These are phyloP conservation scores for Pseudofabraea citricarpa DNA, from an alignment of 2,329 filamentous ascomycete genomes.

Conservation along the genomic window DNA sequence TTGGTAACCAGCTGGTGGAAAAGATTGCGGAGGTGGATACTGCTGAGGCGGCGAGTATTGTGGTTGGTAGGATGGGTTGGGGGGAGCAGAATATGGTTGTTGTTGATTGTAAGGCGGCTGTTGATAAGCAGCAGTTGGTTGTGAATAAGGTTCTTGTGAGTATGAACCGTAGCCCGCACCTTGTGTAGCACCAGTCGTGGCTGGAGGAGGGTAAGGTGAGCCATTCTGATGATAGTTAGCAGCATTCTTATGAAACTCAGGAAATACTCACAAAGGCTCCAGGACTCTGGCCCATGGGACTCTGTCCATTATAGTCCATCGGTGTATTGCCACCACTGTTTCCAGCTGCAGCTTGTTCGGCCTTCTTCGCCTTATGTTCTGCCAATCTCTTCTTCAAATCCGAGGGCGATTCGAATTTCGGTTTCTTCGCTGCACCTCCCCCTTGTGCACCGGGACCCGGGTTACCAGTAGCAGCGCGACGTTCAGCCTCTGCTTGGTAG, in stretches of 20 bases:
- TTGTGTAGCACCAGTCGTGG: slow-evolving; percentile 22
- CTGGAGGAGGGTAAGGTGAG: slow-evolving; percentile 25
- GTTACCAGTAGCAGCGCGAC: slow-evolving; percentile 78
- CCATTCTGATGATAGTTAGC: too few species aligned
- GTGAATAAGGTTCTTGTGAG: slow-evolving; percentile 29
- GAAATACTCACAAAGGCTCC: slow-evolving; percentile 52
- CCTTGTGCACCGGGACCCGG: slow-evolving; percentile 60
- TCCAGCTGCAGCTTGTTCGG: slow-evolving; percentile 51
- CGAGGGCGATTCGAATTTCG: slow-evolving; percentile 68
- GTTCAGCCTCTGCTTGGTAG: slow-evolving; percentile 79
- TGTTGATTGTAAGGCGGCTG: slow-evolving; percentile 32
- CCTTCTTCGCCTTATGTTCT: slow-evolving; percentile 67
- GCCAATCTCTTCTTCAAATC: slow-evolving; percentile 78
- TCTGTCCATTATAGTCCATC: slow-evolving; percentile 29
- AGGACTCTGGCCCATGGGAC: slow-evolving; percentile 47
- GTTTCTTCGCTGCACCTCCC: slow-evolving; percentile 65
- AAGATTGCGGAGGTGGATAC: slow-evolving; percentile 25
- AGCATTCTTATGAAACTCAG: neutral
- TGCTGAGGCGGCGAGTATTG: slow-evolving; percentile 28
- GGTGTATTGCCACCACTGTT: slow-evolving; percentile 55
- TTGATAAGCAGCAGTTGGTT: slow-evolving; percentile 35
- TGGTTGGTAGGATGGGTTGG: slow-evolving; percentile 24
- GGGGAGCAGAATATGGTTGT: slow-evolving; percentile 28
- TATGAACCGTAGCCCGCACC: slow-evolving; percentile 28
- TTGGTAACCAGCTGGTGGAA: slow-evolving; percentile 24